Percentiles rank a stretch among this genome's conserved stretches.
Conservation (phyloP, 2,329 filamentous ascomycete genomes). For the Ophiostoma sp. region DNA sequence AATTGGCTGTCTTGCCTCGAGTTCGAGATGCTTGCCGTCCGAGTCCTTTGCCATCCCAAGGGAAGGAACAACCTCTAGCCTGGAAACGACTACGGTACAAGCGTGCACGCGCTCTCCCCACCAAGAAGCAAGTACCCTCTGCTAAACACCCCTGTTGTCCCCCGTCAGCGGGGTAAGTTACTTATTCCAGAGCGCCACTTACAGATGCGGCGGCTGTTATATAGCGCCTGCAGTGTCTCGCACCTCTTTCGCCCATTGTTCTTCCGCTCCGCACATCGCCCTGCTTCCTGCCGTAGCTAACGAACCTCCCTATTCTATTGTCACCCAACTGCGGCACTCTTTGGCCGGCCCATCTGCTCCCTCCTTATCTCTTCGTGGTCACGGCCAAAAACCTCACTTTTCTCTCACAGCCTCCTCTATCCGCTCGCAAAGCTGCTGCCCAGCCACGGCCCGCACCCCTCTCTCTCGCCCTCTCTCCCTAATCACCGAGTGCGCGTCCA, state of each 20-base stretch:
- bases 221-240: conserved; percentile 12
- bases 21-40: neutral
- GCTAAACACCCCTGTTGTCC: conserved; percentile 6
- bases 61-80: neutral
- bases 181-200: neutral
- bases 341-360: no score
- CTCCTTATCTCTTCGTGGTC: neutral
- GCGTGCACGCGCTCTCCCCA: neutral
- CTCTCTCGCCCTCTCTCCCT: neutral
- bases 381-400: neutral
- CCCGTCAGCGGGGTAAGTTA: conserved; percentile 20
- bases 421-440: neutral
- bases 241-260: conserved; percentile 16
- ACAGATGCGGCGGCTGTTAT: conserved; percentile 1
- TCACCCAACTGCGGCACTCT: conserved; percentile 10
- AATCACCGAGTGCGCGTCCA: conserved; percentile 16
- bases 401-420: neutral
- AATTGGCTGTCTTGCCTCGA: neutral
- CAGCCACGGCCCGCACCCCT: neutral
- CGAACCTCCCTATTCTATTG: conserved; percentile 14
- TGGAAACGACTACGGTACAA: neutral
- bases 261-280: conserved; percentile 24
- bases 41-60: neutral
- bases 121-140: neutral
- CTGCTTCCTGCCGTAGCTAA: neutral